Base-by-base conservation (phyloP, 1,284 basidiomycete species). In the Porogramme epimiltina region DNA sequence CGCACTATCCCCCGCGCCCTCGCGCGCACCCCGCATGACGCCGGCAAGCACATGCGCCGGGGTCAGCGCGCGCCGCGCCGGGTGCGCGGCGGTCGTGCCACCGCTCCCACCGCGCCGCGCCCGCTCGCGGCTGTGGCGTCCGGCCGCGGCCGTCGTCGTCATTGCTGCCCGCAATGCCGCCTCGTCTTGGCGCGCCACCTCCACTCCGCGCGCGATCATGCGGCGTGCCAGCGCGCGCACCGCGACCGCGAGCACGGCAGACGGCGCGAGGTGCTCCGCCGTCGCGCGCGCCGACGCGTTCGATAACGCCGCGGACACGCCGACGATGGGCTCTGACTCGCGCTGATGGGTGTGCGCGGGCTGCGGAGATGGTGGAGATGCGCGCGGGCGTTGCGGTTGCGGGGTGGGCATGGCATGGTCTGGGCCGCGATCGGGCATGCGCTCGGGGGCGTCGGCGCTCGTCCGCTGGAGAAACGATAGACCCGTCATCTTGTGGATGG, bases 161-260 rank as follows among this genome's bases (percentile, higher is more conserved):
- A 54, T 48, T 20, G 49, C 54, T 28, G 50, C 42, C 9, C 59
- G 63, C 43, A 59, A 23, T 10, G 55, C 63, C 26, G 58, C 54
- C 49, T 66, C 67, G 52, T 67, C 67, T 25, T 58, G 48, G 11
- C 58, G 61, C 23, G 59, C 52, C 10, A 55, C 52, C 19, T 58
- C 63, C 23, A 64, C 31, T 2, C 63, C 67, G 18, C 61, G 42
- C 15, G 45, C 49, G n/a, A 65, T 51, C 36, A 69, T 55, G 23
- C 59, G 47, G 11, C 57, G 57, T 25, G 63, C 54, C 25, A 67
- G 38, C 10, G 50, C 59, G 52, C 69, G 68, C 24, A 72, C 62
- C 10, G 69, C 61, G 16, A 79, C 57, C 10, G 77, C 69, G 23
- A 85, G 65, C 28, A 77, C 53, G 4, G 78, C 79, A 51, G 70